phyloP scores from a whole-genome alignment of 768 basidiomycete genomes.

The Tricholoma terreum region DNA sequence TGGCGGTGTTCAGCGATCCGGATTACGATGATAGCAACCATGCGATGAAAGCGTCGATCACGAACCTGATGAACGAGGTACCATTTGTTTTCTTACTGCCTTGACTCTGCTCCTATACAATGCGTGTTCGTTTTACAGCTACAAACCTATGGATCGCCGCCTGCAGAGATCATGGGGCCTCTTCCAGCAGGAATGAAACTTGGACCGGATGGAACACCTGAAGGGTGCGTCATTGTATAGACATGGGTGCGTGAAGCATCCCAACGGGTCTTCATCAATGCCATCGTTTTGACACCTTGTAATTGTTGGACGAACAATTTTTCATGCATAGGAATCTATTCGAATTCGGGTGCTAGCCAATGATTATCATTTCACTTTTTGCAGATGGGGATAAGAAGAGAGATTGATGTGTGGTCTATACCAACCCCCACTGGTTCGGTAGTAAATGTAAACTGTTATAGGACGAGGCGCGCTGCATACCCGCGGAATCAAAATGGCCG shows the following conservation, averaged over 20 bases:
- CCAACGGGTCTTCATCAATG: too few species aligned
- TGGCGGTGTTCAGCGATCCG: conserved; percentile 63
- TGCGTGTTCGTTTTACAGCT: conserved; percentile 43
- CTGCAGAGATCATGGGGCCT: conserved; percentile 78
- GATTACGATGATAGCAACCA: conserved; percentile 55
- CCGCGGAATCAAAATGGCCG: too few species aligned
- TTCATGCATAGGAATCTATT: too few species aligned
- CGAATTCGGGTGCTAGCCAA: too few species aligned
- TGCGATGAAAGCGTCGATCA: conserved; percentile 43
- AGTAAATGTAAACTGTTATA: too few species aligned
- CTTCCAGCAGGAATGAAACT: conserved; percentile 68
- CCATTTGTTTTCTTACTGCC: conserved; percentile 3
- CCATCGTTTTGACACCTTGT: not conserved
- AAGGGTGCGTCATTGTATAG: not conserved
- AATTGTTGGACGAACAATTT: too few species aligned
- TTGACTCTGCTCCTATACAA: not conserved
- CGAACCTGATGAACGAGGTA: conserved; percentile 77
- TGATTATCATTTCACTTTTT: too few species aligned
- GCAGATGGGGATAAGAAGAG: too few species aligned
- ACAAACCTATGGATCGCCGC: conserved; percentile 76
- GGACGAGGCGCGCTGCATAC: too few species aligned
- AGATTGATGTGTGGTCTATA: too few species aligned
- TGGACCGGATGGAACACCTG: conserved; percentile 44
- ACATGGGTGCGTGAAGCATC: not conserved
- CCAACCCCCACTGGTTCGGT: too few species aligned